A percentile compares a stretch with the other conserved stretches of the same genome.
Conservation (phyloP, 2,329 filamentous ascomycete genomes). For the Fusarium sp. region DNA sequence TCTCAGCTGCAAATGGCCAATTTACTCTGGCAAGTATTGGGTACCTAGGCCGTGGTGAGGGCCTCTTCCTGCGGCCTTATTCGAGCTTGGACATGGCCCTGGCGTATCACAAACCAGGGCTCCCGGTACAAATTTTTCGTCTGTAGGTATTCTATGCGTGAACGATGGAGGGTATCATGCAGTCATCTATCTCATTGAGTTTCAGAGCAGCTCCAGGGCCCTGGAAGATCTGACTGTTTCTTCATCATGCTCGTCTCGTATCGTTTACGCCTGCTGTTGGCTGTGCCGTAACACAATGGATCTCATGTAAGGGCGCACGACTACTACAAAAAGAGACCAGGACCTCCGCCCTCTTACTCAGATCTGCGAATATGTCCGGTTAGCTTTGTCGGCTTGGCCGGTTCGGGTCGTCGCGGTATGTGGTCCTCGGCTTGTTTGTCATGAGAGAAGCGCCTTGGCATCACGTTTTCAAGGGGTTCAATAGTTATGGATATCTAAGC, state of each 20-base stretch:
- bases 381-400: constrained; percentile 30
- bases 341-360: constrained; percentile 14
- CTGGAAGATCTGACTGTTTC: neutral
- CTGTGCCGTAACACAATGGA: neutral
- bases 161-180: neutral
- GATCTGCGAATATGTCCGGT: constrained; percentile 21
- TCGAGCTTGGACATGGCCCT: constrained; percentile 8
- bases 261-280: constrained; percentile 11
- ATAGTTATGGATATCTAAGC: neutral
- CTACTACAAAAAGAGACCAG: constrained; percentile 11
- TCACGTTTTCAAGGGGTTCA: neutral
- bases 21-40: constrained; percentile 5
- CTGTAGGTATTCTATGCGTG: neutral
- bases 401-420: constrained; percentile 23
- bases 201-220: neutral
- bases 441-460: neutral
- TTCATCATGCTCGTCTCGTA: neutral
- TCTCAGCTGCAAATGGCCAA: constrained; percentile 3
- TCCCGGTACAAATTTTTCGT: constrained; percentile 14
- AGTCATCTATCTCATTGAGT: neutral
- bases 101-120: constrained; percentile 29
- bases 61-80: constrained; percentile 23
- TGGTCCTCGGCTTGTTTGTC: constrained; percentile 19
- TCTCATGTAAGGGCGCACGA: constrained; percentile 12
- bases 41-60: constrained; percentile 22